phyloP scores from a whole-genome alignment of 2,329 filamentous ascomycete genomes.

The Pseudomassariella vexata region DNA sequence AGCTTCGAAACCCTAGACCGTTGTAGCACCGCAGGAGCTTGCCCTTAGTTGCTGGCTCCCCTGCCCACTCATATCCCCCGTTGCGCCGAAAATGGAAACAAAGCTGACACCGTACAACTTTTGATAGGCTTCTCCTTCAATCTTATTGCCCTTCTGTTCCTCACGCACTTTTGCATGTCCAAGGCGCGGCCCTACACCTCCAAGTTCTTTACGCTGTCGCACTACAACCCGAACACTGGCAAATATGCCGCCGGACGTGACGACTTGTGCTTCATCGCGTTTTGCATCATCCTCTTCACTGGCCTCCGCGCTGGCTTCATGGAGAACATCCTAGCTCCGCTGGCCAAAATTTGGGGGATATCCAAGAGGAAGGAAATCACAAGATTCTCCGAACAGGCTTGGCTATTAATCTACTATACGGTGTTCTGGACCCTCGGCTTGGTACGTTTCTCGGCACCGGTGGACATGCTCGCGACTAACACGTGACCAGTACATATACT shows the following conservation, averaged over 20 bases:
- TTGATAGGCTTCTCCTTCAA: constrained; percentile 73
- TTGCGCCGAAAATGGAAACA: not conserved
- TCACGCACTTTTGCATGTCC: constrained; percentile 78
- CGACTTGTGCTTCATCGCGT: constrained; percentile 71
- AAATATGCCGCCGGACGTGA: constrained; percentile 73
- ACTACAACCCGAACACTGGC: constrained; percentile 65
- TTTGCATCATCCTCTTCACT: constrained; percentile 80
- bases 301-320: constrained; percentile 78
- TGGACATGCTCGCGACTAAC: constrained; percentile 5
- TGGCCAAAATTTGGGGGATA: constrained; percentile 69
- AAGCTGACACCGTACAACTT: no score
- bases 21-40: constrained; percentile 4
- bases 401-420: constrained; percentile 79
- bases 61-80: not conserved
- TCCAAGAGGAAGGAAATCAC: constrained; percentile 69
- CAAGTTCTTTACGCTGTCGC: constrained; percentile 84
- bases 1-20: constrained; percentile 2
- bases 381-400: constrained; percentile 90
- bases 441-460: constrained; percentile 46
- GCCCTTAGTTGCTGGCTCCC: no score
- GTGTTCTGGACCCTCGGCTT: constrained; percentile 80
- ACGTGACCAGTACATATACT: constrained; percentile 66
- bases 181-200: constrained; percentile 71
- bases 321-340: constrained; percentile 78
- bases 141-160: constrained; percentile 73